phyloP scores from a whole-genome alignment of 805 yeast species.

The Ogataea siamensis region DNA sequence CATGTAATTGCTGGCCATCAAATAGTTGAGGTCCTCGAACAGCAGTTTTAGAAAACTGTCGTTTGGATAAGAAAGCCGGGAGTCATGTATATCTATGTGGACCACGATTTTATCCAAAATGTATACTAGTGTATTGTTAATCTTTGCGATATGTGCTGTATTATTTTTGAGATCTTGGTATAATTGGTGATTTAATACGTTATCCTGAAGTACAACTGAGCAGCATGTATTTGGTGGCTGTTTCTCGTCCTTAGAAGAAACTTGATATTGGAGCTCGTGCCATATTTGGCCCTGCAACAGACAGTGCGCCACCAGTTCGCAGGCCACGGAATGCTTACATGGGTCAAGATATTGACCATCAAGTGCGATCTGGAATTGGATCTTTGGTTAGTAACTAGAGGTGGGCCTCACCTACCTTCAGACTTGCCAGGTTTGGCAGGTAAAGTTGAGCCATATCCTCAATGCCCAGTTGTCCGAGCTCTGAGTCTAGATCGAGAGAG shows the following conservation, averaged over 20 bases:
- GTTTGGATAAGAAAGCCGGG: constrained; percentile 4
- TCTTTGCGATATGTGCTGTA: constrained; percentile 10
- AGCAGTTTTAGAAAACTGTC: constrained; percentile 6
- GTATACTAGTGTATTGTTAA: constrained; percentile 12
- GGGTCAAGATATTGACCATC: constrained; percentile 12
- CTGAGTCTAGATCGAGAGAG: neutral
- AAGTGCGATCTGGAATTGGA: constrained; percentile 10
- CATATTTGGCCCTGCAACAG: constrained; percentile 18
- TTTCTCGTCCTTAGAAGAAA: constrained; percentile 1
- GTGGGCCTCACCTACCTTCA: constrained; percentile 7
- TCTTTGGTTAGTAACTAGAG: constrained; percentile 4
- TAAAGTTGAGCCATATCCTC: constrained; percentile 2
- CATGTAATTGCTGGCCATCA: constrained; percentile 25
- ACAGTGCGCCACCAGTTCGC: constrained; percentile 22
- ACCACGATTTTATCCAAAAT: constrained; percentile 11
- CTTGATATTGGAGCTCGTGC: constrained; percentile 13
- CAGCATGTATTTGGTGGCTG: constrained; percentile 7
- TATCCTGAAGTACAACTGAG: constrained; percentile 13
- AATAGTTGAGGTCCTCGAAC: constrained; percentile 28
- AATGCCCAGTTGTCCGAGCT: neutral
- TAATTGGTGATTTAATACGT: constrained; percentile 15
- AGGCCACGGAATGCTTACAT: constrained; percentile 13
- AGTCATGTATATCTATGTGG: constrained; percentile 11
- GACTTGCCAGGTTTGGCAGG: constrained; percentile 11
- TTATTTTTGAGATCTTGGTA: constrained; percentile 15